phyloP scores from a whole-genome alignment of 768 basidiomycete species.

The Tubosaeta sp. region DNA sequence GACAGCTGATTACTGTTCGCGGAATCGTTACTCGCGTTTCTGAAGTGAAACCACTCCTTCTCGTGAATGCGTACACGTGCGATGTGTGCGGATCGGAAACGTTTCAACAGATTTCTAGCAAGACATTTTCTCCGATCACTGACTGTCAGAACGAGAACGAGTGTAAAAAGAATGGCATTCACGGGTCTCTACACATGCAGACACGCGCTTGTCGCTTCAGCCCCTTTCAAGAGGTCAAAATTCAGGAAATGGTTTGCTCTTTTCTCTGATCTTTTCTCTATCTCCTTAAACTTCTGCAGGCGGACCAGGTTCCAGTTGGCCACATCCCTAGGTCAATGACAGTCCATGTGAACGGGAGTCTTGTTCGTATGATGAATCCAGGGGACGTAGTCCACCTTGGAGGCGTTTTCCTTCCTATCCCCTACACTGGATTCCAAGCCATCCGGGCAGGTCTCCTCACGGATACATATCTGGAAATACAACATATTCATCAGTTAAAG shows the following conservation, averaged over 20 bases:
- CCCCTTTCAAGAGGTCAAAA: slow-evolving; percentile 98
- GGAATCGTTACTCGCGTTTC: slow-evolving; percentile 98
- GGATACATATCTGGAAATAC: slow-evolving; percentile 93
- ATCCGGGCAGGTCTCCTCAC: slow-evolving; percentile 94
- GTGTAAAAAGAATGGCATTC: slow-evolving; percentile 82
- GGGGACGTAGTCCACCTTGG: slow-evolving; percentile 94
- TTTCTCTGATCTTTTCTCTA: background rate
- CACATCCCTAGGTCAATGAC: slow-evolving; percentile 99
- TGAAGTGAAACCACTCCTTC: slow-evolving; percentile 95
- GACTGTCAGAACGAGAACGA: slow-evolving; percentile 86
- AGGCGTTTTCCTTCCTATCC: slow-evolving; percentile 96
- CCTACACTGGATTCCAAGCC: slow-evolving; percentile 96
- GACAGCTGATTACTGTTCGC: slow-evolving; percentile 90
- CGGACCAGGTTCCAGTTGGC: slow-evolving; percentile 98
- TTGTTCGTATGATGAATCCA: slow-evolving; percentile 89
- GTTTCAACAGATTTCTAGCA: slow-evolving; percentile 93
- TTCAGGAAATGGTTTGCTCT: slow-evolving; percentile 88
- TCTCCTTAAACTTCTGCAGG: slow-evolving; percentile 41
- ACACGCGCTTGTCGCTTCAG: slow-evolving; percentile 95
- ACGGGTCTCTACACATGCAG: slow-evolving; percentile 96
- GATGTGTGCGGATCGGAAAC: slow-evolving; percentile 98
- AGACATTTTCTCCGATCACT: slow-evolving; percentile 82
- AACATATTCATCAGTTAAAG: slow-evolving; percentile 90
- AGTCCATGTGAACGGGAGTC: slow-evolving; percentile 84
- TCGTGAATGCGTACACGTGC: slow-evolving; percentile 97